phyloP scores from a whole-genome alignment of 83 land plant genomes.

The Thuja plicata region DNA sequence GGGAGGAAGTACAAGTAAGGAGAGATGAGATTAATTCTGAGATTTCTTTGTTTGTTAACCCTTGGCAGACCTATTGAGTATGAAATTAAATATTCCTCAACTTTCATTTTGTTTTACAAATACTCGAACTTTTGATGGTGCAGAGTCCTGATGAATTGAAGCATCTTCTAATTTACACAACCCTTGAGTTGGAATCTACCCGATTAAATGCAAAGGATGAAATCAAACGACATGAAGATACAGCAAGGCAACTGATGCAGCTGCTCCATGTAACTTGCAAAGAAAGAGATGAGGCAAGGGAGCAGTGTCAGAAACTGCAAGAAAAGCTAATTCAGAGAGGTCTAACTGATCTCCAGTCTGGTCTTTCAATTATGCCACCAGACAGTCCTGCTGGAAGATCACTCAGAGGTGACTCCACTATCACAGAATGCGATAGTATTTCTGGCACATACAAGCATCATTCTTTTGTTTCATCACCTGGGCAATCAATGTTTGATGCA shows the following conservation, averaged over 20 bases:
- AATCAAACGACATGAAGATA: conserved; percentile 44
- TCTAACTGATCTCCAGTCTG: conserved; percentile 6
- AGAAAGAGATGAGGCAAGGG: conserved; percentile 71
- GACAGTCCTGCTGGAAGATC: conserved; percentile 24
- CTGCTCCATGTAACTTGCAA: conserved; percentile 37
- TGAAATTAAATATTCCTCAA: background rate
- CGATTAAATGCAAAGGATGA: conserved; percentile 62
- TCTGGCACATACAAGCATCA: conserved; percentile 26
- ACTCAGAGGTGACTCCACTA: conserved; percentile 36
- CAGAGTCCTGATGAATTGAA: conserved; percentile 67
- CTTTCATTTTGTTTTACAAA: background rate
- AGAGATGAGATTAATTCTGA: background rate
- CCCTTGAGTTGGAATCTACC: conserved; percentile 67
- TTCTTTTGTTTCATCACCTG: conserved; percentile 14
- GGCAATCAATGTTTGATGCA: conserved; percentile 30
- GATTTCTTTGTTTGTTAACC: background rate
- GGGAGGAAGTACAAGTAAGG: background rate
- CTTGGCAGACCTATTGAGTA: background rate
- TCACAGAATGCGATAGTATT: conserved; percentile 48
- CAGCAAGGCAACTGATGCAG: conserved; percentile 45
- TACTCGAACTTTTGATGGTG: conserved; percentile 9
- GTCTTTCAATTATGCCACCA: conserved; percentile 17
- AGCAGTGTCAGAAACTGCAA: conserved; percentile 51
- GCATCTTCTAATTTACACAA: conserved; percentile 45
- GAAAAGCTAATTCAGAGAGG: conserved; percentile 22